Evolutionary conservation across 805 yeast genomes (phyloP), one percentile per base, ranked within the genome.

Genomic region (Teunomyces funiuensis): DNA sequence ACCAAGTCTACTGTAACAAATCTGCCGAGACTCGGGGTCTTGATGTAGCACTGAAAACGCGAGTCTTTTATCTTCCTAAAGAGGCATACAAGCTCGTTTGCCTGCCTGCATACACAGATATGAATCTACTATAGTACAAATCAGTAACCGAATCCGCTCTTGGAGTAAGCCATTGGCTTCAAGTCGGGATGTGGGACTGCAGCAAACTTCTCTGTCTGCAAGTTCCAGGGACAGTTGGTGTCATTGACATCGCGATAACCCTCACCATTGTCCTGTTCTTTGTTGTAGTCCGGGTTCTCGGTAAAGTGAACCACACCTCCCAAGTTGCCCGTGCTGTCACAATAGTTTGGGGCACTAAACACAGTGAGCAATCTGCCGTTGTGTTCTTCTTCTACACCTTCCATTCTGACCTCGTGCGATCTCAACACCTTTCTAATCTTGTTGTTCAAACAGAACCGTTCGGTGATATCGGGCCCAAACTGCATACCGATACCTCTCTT

Each of bases 281-380:
- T 76, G 31, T 70, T 74, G 48, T 77, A 72, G 8, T 59, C 58
- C 6, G 63, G 54, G 43, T 72, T 71, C 13, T 69, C 73, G 45
- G 73, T 65, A 50, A 91, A 76, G 55, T 89, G 85, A 45, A 93
- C 83, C 42, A 85, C 85, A 7, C 95, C 98, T 40, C 97, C 99
- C 50, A 79, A 63, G 63, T 93, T 93, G 10, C 95, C 96, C 41
- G 88, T 89, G 11, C 83, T 71, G 60, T 93, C 99, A 69, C 98
- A 91, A 64, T 91, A 91, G 62, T 93, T 91, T 26, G 99, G 99
- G 0, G 99, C 99, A 63, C 95, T 83, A 63, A 93, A 93, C n/a
- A 93, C 96, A 0, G 99, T 93, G 40, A 89, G 79, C 39, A 93
- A 76, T 50, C 81, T 75, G 9, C 95, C 95, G 44, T 85, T 75